Evolutionary conservation across 768 basidiomycete species (phyloP), one percentile per base, ranked within the genome.

Genomic region (Pleurotus platypus): DNA sequence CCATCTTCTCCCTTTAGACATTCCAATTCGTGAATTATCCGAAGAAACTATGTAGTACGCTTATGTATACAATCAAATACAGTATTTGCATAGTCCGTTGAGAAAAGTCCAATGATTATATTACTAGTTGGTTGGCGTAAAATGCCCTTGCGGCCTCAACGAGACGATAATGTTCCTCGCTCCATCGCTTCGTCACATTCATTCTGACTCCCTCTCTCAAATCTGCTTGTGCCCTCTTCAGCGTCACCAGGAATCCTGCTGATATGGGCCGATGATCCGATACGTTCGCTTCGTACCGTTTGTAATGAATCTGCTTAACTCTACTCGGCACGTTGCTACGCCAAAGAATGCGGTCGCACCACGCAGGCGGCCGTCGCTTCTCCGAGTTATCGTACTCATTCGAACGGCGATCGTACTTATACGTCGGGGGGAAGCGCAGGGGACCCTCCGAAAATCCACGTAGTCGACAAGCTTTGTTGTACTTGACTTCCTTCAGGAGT

Each of bases 281-380:
- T 4, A 95, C 85, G 61, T 92, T 90, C 51, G 79, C 82, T 70
- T 97, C 94, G 69, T 92, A 95, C 16, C 96, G 78, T 43, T 70
- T 70, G 70, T 99, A 97, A 63, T 84, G 83, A 62, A 91, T 58
- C 66, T 83, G 79, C 55, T 74, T 67, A 26, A 96, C 85, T 6
- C 91, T 77, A 11, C 69, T 71, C 12, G 77, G 75, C 13, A 78
- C 81, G 13, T 75, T 76, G 42, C 82, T 75, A 3, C 86, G 83
- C 84, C 87, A 96, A 42, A 98, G 73, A 18, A 99, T 83, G 4
- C 96, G 87, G 68, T 99, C 96, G 67, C 96, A 99, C 94, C 95
- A 99, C 2, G 96, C 94, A 3, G 96, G 96, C 6, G 86, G 78
- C 0, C 96, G 87, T 11, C 81, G 79, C 70, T 98, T 98, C 69